Percentiles rank a stretch among this genome's conserved stretches.
Evolutionary conservation across 257 asterid species (phyloP).

Genomic region (Anisodus tanguticus): DNA sequence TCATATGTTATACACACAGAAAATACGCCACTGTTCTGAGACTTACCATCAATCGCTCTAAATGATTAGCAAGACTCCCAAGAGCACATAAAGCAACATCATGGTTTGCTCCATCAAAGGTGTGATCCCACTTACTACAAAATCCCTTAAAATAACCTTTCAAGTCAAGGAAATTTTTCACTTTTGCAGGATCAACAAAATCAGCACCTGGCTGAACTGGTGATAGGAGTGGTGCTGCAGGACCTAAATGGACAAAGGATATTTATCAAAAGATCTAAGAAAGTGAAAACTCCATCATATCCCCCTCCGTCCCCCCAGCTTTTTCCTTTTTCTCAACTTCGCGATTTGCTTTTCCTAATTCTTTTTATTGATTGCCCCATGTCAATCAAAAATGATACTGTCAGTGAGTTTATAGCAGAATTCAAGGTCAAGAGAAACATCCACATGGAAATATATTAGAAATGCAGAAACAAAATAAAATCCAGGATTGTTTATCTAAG

Average conservation of each 20-base stretch:
- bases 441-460: not conserved
- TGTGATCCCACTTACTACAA: slow-evolving; percentile 56
- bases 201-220: slow-evolving; percentile 49
- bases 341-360: not conserved
- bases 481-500: not conserved
- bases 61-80: slow-evolving; percentile 74
- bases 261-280: slow-evolving; percentile 33
- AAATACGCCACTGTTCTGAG: slow-evolving; percentile 18
- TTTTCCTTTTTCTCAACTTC: not conserved
- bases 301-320: not conserved
- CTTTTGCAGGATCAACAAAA: slow-evolving; percentile 65
- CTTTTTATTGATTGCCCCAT: slow-evolving; percentile 8
- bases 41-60: slow-evolving; percentile 79
- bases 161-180: slow-evolving; percentile 54
- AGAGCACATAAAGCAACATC: slow-evolving; percentile 84
- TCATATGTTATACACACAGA: slow-evolving; percentile 25
- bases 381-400: not conserved
- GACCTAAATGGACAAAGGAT: slow-evolving; percentile 46
- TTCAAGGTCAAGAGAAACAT: not conserved
- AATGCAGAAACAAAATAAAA: not conserved
- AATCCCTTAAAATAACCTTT: slow-evolving; percentile 74
- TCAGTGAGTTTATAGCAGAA: slow-evolving; percentile 5
- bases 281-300: not conserved
- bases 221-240: slow-evolving; percentile 60
- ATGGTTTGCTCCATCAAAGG: slow-evolving; percentile 54